Percentiles rank a stretch among this genome's conserved stretches.
phyloP scores from a whole-genome alignment of 805 yeast genomes.

The Myxozyma mucilagina region DNA sequence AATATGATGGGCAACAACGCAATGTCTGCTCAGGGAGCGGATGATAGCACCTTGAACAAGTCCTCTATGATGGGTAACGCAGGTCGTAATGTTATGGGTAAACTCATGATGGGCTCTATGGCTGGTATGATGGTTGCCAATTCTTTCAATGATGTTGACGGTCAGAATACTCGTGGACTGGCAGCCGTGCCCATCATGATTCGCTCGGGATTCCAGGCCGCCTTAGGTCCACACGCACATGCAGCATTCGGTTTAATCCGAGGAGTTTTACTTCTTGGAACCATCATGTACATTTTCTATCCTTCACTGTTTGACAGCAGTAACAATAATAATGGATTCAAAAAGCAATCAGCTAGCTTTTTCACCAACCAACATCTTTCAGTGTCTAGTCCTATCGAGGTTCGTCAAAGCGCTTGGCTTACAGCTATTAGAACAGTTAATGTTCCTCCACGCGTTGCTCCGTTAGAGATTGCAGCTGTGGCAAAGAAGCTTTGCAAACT shows the following conservation, averaged over 20 bases:
- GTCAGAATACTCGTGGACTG: constrained; percentile 36
- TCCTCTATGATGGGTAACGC: constrained; percentile 1
- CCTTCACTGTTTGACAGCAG: constrained; percentile 33
- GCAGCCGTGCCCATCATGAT: constrained; percentile 37
- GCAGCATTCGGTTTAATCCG: constrained; percentile 31
- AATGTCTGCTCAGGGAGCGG: constrained; percentile 4
- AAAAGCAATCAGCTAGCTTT: constrained; percentile 14
- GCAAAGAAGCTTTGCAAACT: constrained; percentile 26
- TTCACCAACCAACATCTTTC: constrained; percentile 12
- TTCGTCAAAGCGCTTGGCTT: constrained; percentile 36
- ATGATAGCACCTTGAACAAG: background rate
- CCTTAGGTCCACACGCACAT: constrained; percentile 24
- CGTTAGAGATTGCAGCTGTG: constrained; percentile 20
- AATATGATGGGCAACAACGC: constrained; percentile 6
- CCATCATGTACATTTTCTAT: constrained; percentile 35
- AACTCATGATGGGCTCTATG: constrained; percentile 42
- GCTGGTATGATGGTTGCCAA: constrained; percentile 41
- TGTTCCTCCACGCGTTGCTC: constrained; percentile 32
- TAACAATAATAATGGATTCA: constrained; percentile 5
- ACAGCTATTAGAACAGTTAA: constrained; percentile 34
- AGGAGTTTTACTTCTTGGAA: constrained; percentile 36
- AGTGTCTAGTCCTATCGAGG: constrained; percentile 25
- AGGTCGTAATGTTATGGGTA: constrained; percentile 32
- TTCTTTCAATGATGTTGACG: constrained; percentile 28
- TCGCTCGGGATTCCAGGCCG: constrained; percentile 14